Evolutionary conservation across 768 basidiomycete species (phyloP), one percentile per base, ranked within the genome.

Genomic region (Suillus luteus): DNA sequence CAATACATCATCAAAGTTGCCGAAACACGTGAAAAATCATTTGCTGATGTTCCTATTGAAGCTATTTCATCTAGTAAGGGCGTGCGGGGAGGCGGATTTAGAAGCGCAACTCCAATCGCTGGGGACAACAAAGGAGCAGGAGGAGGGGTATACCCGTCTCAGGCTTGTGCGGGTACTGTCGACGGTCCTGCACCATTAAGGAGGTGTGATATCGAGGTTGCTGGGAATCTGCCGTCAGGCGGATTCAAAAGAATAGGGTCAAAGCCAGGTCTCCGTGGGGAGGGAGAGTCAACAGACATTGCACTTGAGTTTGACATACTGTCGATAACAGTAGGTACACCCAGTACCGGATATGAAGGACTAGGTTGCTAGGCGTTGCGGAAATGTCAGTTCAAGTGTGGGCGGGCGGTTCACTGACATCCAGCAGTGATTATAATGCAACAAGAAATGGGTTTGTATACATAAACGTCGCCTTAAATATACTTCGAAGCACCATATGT

Each of bases 191-290:
- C 52, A 12, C 73, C 74, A 22, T 77, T 78, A 24, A 67, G 64
- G 33, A 70, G 57, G 59, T 69, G 69, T 48, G 66, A 63, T 66
- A 80, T 59, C 65, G 62, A 64, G 68, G 62, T 22, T 31, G 67
- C 37, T 62, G 54, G 62, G 64, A 70, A 72, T 38, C 68, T 66
- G 14, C 69, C 70, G 7, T 76, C 70, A 10, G 76, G 76, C 4
- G 87, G 85, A 64, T 87, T 89, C 40, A 88, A 77, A 41, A 88
- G 76, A 17, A 76, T 70, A 22, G 82, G 78, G 66, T 85, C 81
- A 62, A 87, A 86, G 8, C 85, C 85, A 15, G 73, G 69, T 19
- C 75, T 74, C 55, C 77, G 78, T 5, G 55, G 68, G 37, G 67
- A 59, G 33, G 69, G 60, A 37, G 64, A 62, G 67, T 83, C 82